Evolutionary conservation across 2,329 filamentous ascomycete genomes (phyloP), one percentile per base, ranked within the genome.

Genomic region (Aspergillus uvarum): DNA sequence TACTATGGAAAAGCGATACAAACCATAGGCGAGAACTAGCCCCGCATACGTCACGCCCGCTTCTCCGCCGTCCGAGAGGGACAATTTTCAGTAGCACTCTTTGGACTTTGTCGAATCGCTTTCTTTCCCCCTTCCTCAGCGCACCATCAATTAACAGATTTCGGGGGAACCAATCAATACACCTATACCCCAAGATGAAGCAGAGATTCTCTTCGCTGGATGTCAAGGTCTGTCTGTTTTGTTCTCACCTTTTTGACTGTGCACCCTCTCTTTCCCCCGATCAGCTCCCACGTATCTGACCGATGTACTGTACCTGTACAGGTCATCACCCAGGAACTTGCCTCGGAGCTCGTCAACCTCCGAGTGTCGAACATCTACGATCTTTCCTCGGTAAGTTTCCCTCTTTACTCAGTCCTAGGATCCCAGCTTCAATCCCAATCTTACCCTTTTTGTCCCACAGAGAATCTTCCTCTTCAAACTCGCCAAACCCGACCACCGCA

Each of bases 391-490:
- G 83, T 85, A 78, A 35, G 79, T 16, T 4, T 6, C 12, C 11
- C 32, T 4, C 11, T 35, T 56, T 51, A 24, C 22, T 5, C 2
- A 22, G 12, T 7, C 5, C 14, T 12, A 7, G 12, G 11, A 14
- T 12, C 54, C 32, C 14, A 42, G 21, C 47, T 42, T 56, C 47
- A 11, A 14, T 31, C 35, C 49, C 26, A 24, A 48, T 47, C 21
- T 54, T 11, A 16, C 31, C 11, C 31, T 14, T 10, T 10, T 61
- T 68, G 16, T 68, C 63, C 47, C 26, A 14, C 29, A 84, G 80
- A 92, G 94, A 73, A 97, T 98, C 72, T 91, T 98, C 72, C 87
- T 98, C 26, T 85, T 99, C 76, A 98, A 97, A 74, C 95, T 99
- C 73, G 88, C 92, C 58, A 96, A 95, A 75, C 92, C 94, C 48